Evolutionary conservation across 441 rosid genomes (phyloP), one percentile per base, ranked within the genome.

Genomic region (Brassica balearica): DNA sequence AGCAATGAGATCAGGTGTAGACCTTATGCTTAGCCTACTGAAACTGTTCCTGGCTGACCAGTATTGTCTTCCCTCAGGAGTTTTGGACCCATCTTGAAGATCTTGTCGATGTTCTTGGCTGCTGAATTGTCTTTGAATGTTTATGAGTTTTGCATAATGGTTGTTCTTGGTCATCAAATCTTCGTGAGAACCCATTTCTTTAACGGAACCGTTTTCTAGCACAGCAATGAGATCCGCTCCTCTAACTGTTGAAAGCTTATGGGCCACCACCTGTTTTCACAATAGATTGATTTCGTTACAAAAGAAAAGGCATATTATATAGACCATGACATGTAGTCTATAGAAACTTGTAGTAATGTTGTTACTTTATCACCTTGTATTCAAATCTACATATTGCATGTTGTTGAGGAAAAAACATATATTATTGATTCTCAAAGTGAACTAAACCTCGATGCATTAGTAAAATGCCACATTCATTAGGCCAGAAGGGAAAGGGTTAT

Each of bases 171-270:
- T 86, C 61, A 92, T 87, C 68, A 94, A 91, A 59, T 92, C 95
- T 15, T 73, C 80, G 72, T 91, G 96, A 6, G 97, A 85, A 69
- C 97, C 98, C 41, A 84, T 71, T 84, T 94, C 98, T 5, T 83
- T 74, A n/a, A 92, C 73, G 55, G 73, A 56, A n/a, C 98, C 92
- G 36, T 87, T 84, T 80, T 82, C 76, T 7, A 92, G 85, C 17
- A 94, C 95, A 7, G 92, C 98, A 65, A 94, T 92, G 41, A 87
- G 84, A 83, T 94, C 86, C 2, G 95, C 95, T 60, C 90, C 89
- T 22, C 88, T 81, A 17, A 94, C 82, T 0, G 97, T 94, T 3
- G 96, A 84, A 43, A 92, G 94, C 87, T 92, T 92, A 84, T 94
- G 98, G 1, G 97, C 97, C 43, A 94, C 92, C 66, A 94, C 95